Evolutionary conservation across 495 filamentous ascomycete genomes (phyloP).

Genomic region (Bryoglossum gracile): DNA sequence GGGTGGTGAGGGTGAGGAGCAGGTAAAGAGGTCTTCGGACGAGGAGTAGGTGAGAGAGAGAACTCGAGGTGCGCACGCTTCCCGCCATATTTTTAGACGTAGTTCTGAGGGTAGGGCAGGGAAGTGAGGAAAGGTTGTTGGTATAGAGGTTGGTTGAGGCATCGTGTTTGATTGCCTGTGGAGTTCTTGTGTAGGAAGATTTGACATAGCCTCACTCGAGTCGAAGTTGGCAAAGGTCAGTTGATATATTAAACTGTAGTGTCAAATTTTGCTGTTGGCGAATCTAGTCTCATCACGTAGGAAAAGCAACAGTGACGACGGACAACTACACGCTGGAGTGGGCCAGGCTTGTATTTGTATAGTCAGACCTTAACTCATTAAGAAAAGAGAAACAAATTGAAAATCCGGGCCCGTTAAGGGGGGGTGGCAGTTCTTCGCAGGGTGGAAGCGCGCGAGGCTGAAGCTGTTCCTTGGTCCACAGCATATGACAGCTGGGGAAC

Average conservation of each 20-base stretch:
- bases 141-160: constrained; percentile 4
- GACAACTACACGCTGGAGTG: no score
- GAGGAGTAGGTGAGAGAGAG: constrained; percentile 35
- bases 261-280: no score
- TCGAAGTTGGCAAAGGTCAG: no score
- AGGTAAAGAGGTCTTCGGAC: constrained; percentile 23
- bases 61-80: constrained; percentile 33
- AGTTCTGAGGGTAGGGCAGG: constrained; percentile 35
- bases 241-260: no score
- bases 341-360: neutral
- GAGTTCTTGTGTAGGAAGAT: no score
- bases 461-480: neutral
- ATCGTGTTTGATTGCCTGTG: constrained; percentile 1
- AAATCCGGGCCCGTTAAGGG: constrained; percentile 4
- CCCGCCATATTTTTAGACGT: neutral
- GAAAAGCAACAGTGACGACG: no score
- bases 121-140: constrained; percentile 35
- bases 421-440: neutral
- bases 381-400: neutral
- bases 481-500: neutral
- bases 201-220: no score
- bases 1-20: constrained; percentile 33
- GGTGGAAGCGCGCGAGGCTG: neutral
- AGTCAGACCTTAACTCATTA: neutral
- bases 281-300: no score